phyloP scores from a whole-genome alignment of 176 grass and related monocot genomes.

The Phragmites australis region DNA sequence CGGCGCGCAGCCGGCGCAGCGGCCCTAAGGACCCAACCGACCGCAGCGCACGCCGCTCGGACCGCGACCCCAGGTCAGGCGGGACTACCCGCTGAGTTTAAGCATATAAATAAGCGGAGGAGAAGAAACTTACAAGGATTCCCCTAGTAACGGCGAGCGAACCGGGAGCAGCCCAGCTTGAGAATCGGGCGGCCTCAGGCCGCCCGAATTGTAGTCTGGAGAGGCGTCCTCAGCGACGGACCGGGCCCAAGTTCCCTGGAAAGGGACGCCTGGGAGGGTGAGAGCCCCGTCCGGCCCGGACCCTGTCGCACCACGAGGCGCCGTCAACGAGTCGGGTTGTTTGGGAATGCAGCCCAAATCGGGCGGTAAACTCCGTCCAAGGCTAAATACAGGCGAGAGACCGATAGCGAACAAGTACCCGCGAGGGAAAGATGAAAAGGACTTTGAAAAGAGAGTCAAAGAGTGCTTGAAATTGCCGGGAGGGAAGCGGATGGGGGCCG shows the following conservation, averaged over 20 bases:
- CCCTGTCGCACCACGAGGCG: not conserved
- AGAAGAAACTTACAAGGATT: slow-evolving; percentile 38
- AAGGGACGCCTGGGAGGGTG: slow-evolving; percentile 49
- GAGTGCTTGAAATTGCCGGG: slow-evolving; percentile 79
- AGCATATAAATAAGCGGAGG: slow-evolving; percentile 23
- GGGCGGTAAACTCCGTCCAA: slow-evolving; percentile 57
- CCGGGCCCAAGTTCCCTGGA: slow-evolving; percentile 48
- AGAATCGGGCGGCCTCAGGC: not conserved
- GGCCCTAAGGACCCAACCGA: too few species aligned
- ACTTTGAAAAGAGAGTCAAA: slow-evolving; percentile 89
- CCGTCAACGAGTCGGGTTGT: slow-evolving; percentile 51
- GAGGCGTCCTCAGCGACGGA: too few species aligned
- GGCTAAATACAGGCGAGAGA: slow-evolving; percentile 65
- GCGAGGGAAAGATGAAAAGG: slow-evolving; percentile 79
- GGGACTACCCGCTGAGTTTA: not conserved
- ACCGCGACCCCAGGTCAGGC: not conserved
- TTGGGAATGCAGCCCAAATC: slow-evolving; percentile 57
- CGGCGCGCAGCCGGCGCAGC: too few species aligned
- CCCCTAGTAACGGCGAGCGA: slow-evolving; percentile 49
- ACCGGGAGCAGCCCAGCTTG: slow-evolving; percentile 31
- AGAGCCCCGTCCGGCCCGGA: slow-evolving; percentile 48
- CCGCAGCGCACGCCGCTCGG: not conserved
- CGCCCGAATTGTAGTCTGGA: too few species aligned
- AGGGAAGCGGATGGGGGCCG: slow-evolving; percentile 80
- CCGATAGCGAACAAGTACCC: slow-evolving; percentile 67